Percentiles rank a stretch among this genome's conserved stretches.
These are phyloP conservation scores for Viola odorata DNA, from an alignment of 345 rosid species.

Conservation along the genomic window DNA sequence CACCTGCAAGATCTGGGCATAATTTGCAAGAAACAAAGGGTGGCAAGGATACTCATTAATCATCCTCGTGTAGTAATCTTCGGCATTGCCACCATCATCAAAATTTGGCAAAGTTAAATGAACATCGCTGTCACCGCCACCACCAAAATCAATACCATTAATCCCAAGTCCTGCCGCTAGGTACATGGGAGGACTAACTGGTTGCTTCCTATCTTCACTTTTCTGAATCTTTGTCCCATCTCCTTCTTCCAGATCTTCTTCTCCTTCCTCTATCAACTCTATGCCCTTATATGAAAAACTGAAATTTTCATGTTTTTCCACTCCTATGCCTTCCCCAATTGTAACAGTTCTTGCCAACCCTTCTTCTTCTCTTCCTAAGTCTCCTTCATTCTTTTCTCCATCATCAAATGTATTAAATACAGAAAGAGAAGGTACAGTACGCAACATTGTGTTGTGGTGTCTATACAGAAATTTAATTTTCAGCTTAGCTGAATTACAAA, in stretches of 20 bases:
- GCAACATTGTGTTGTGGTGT: conserved; percentile 39
- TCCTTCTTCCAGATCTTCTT: conserved; percentile 19
- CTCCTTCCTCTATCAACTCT: conserved; percentile 43
- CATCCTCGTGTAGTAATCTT: conserved; percentile 48
- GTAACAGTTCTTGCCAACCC: conserved; percentile 38
- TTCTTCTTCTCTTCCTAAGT: too few species aligned
- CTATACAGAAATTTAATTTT: not conserved
- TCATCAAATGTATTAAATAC: conserved; percentile 28
- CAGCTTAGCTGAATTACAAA: too few species aligned
- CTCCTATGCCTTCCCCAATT: conserved; percentile 37
- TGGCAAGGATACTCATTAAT: conserved; percentile 64
- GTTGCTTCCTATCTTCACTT: conserved; percentile 35
- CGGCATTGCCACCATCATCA: conserved; percentile 36
- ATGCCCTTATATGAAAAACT: conserved; percentile 34
- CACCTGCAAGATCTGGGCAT: conserved; percentile 72
- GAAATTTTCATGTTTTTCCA: conserved; percentile 34
- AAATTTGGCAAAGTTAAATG: conserved; percentile 32
- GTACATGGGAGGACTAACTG: conserved; percentile 56
- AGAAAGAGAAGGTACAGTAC: conserved; percentile 51
- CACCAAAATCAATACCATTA: conserved; percentile 19
- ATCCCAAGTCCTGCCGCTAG: conserved; percentile 68
- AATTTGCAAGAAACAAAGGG: conserved; percentile 60
- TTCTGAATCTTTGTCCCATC: conserved; percentile 5
- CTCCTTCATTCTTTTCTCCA: conserved; percentile 18
- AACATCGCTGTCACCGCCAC: conserved; percentile 18